phyloP scores from a whole-genome alignment of 306 rosid genomes.

The Abrus pulchellus region DNA sequence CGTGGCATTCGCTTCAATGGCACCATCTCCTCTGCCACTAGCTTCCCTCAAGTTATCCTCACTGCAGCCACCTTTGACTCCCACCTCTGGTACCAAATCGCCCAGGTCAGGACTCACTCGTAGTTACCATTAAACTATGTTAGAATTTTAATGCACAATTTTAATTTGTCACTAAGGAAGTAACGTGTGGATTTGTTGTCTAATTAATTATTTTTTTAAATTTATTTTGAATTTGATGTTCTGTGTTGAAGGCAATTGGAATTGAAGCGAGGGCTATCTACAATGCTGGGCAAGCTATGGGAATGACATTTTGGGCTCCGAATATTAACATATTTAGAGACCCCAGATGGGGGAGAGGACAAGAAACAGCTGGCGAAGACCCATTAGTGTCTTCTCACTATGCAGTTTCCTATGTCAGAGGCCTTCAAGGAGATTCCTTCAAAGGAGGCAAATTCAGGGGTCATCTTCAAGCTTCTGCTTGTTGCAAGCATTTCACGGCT shows the following conservation, averaged over 20 bases:
- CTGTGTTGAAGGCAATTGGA: conserved; percentile 65
- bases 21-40: conserved; percentile 62
- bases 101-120: conserved; percentile 51
- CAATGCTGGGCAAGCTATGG: conserved; percentile 80
- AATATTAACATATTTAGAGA: conserved; percentile 92
- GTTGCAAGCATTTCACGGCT: conserved; percentile 96
- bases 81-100: conserved; percentile 83
- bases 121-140: not conserved
- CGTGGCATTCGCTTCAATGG: conserved; percentile 65
- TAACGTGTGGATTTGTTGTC: no score
- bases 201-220: not conserved
- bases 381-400: conserved; percentile 70
- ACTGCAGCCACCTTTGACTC: conserved; percentile 83
- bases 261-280: conserved; percentile 79
- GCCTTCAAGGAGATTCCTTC: conserved; percentile 82
- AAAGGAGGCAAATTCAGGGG: conserved; percentile 57
- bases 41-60: conserved; percentile 98
- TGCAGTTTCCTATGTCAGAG: conserved; percentile 80
- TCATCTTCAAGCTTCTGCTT: conserved; percentile 86
- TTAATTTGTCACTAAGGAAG: no score
- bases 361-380: conserved; percentile 97
- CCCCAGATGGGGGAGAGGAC: conserved; percentile 98
- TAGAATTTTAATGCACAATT: no score
- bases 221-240: not conserved
- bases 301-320: conserved; percentile 98